Evolutionary conservation across 495 filamentous ascomycete species (phyloP).

Genomic region (Penicillium turbatum): DNA sequence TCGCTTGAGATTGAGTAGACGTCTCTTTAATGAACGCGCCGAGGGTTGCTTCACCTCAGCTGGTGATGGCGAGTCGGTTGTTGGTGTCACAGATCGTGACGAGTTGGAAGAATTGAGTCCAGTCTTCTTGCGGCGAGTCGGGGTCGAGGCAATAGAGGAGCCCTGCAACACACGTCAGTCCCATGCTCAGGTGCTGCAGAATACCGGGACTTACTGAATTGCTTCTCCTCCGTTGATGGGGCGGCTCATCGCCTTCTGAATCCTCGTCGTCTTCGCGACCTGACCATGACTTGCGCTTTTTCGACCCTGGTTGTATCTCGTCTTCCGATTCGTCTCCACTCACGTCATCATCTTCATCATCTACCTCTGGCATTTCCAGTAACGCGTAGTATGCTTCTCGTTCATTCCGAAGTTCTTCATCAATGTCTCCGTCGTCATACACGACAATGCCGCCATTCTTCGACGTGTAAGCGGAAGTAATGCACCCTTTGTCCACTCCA

Average conservation of each 20-base stretch:
- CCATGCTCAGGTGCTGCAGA: neutral
- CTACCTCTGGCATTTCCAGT: constrained; percentile 83
- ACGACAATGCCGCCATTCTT: constrained; percentile 83
- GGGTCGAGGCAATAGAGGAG: constrained; percentile 48
- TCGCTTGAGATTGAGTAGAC: constrained; percentile 66
- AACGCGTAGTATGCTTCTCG: constrained; percentile 76
- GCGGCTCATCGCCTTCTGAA: constrained; percentile 62
- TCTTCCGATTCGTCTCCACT: constrained; percentile 47
- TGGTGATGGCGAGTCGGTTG: constrained; percentile 51
- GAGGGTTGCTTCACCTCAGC: constrained; percentile 61
- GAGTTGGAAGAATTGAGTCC: constrained; percentile 41
- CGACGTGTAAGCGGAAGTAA: constrained; percentile 64
- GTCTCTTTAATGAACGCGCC: constrained; percentile 61
- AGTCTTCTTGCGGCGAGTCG: constrained; percentile 37
- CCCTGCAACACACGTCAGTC: constrained; percentile 50
- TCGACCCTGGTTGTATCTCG: constrained; percentile 33
- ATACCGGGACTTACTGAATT: constrained; percentile 64
- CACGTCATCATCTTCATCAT: constrained; percentile 55
- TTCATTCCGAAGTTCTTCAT: constrained; percentile 73
- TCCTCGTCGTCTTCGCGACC: constrained; percentile 67
- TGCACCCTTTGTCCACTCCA: constrained; percentile 59
- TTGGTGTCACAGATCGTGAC: constrained; percentile 44
- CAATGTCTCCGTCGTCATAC: constrained; percentile 94
- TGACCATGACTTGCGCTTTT: constrained; percentile 85
- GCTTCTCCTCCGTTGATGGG: constrained; percentile 73